These are phyloP conservation scores for Rasamsonia emersonii DNA, from an alignment of 2,329 filamentous ascomycete genomes.

Conservation along the genomic window DNA sequence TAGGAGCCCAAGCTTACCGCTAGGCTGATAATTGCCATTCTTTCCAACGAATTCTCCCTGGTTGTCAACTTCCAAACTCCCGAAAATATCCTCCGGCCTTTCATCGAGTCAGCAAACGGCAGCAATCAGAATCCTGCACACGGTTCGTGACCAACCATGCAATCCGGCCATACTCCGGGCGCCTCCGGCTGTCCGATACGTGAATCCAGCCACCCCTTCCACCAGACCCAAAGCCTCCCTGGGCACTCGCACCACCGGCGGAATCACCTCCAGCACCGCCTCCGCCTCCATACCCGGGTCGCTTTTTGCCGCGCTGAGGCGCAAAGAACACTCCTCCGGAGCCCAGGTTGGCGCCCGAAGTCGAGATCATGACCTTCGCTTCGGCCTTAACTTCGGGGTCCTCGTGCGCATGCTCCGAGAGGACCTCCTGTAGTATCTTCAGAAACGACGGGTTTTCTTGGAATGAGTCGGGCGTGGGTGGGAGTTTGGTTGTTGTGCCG, in stretches of 20 bases:
- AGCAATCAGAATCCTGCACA: not conserved
- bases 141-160: slow-evolving; percentile 36
- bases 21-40: slow-evolving; percentile 51
- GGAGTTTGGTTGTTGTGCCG: slow-evolving; percentile 46
- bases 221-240: slow-evolving; percentile 50
- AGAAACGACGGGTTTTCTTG: slow-evolving; percentile 50
- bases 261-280: slow-evolving; percentile 37
- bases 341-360: slow-evolving; percentile 46
- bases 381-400: slow-evolving; percentile 51
- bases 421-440: slow-evolving; percentile 47
- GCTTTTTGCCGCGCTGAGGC: slow-evolving; percentile 20
- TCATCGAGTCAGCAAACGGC: slow-evolving; percentile 8
- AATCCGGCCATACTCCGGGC: slow-evolving; percentile 56
- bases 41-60: slow-evolving; percentile 49
- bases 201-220: slow-evolving; percentile 56
- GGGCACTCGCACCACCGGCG: slow-evolving; percentile 48
- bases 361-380: slow-evolving; percentile 52
- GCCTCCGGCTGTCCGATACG: slow-evolving; percentile 51
- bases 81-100: slow-evolving; percentile 57
- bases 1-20: slow-evolving; percentile 31
- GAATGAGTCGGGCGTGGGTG: slow-evolving; percentile 49
- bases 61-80: slow-evolving; percentile 54
- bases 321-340: slow-evolving; percentile 43
- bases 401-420: slow-evolving; percentile 44
- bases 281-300: slow-evolving; percentile 22